Evolutionary conservation across 2,329 filamentous ascomycete genomes (phyloP), one percentile per base, ranked within the genome.

Genomic region (Aspergillus bombycis): DNA sequence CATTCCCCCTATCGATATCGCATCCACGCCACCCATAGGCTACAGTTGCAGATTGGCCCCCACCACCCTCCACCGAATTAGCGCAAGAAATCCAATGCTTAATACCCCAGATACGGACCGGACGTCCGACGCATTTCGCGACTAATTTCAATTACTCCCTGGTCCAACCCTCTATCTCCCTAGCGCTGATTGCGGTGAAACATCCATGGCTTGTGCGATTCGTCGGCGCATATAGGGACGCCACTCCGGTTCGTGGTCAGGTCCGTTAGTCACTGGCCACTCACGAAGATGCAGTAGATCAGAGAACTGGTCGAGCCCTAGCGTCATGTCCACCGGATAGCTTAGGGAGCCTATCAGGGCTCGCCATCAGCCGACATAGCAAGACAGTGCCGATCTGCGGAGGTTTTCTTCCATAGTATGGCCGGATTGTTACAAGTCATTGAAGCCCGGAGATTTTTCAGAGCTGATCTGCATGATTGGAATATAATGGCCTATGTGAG

Each of bases 71-170:
- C 45, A 23, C 32, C 10, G 21, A 16, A 30, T 38, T 45, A 30
- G 32, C 41, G 52, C 52, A 26, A 14, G 32, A 38, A 36, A 38
- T 21, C 10, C 32, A 38, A 55, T 55, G 52, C 52, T 55, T 55
- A 55, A 38, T 55, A 55, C 52, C 52, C 52, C 52, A 55, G 52
- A 55, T 55, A 38, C 52, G 52, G 52, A 14, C n/a, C 30, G 32
- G n/a, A 55, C 21, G 32, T 11, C 52, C 52, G 52, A 41, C 30
- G 52, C 52, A 55, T 9, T 55, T 55, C 5, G 14, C 52, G 23
- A 55, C 52, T n/a, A 36, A 38, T 55, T 38, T 38, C 52, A 55
- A 26, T 55, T 26, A 55, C 34, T 36, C 52, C 30, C 32, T 19
- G 11, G 19, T 23, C 21, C 21, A 16, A 21, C 21, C 52, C 26